Base-by-base conservation (phyloP, 805 yeast genomes). In the Saccharomycopsis fibuligera region DNA sequence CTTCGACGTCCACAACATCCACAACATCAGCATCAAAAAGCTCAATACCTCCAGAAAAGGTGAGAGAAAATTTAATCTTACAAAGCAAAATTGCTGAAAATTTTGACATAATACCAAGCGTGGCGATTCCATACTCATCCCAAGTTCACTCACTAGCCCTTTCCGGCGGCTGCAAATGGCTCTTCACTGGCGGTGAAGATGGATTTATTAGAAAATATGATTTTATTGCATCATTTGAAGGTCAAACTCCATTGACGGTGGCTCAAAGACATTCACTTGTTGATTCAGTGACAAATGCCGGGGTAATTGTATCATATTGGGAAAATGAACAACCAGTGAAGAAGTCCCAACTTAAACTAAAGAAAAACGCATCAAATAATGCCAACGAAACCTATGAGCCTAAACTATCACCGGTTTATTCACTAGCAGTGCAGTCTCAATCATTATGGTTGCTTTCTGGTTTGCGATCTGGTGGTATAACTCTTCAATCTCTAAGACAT, bases 161-260 rank as follows among this genome's bases (percentile, higher is more conserved):
- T 41, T 77, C 95, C 1, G 78, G 76, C 57, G 95, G 95, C 4
- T 82, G 89, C 37, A 82, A 81, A 60, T 90, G 89, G 83, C 70
- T 93, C 35, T 83, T 90, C 58, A 83, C 96, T 0, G 99, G 99
- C 19, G 98, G 98, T 8, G 91, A 85, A 56, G 99, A 93, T 64
- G 99, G 99, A 3, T 86, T 81, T 58, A 85, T 93, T 30, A 71
- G 99, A 42, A 89, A 86, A 61, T 93, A 83, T 66, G 96, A 93
- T 65, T 83, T 93, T 54, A 74, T 81, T 35, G 83, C 83, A 30
- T 84, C 96, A 1, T 75, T 93, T 22, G 90, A 86, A 58, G 97
- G 97, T 16, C 85, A 84, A 56, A 70, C 83, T 5, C 91, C 93
- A 4, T 69, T 93, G 45, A 91, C 98, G 0, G 86, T 89, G 52